Percentiles rank a stretch among this genome's conserved stretches.
Evolutionary conservation across 371 early-diverging fungal species (phyloP).

Genomic region (Catenaria anguillulae): DNA sequence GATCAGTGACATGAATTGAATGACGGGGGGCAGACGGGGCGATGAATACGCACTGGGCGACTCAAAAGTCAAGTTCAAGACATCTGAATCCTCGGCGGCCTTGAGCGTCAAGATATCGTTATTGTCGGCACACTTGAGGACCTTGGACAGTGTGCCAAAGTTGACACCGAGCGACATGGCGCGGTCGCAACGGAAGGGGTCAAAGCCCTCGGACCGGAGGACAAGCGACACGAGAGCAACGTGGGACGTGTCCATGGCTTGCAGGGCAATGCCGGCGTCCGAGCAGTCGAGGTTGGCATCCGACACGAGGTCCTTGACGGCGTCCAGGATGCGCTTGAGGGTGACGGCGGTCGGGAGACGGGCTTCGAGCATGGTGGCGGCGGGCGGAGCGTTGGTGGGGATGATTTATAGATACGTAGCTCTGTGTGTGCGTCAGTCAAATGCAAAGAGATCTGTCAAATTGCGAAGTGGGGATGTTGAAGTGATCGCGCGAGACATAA

Average conservation of each 20-base stretch:
- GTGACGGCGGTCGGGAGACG: constrained; percentile 53
- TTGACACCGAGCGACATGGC: constrained; percentile 84
- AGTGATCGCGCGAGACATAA: too few species aligned
- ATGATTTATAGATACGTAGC: too few species aligned
- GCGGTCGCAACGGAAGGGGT: constrained; percentile 91
- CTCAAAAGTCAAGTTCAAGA: constrained; percentile 36
- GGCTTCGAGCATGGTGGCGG: constrained; percentile 55
- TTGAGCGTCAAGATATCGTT: constrained; percentile 82
- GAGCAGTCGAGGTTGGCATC: constrained; percentile 97
- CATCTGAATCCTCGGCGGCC: constrained; percentile 77
- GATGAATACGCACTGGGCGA: not conserved
- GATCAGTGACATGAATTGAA: not conserved
- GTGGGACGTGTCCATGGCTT: constrained; percentile 98
- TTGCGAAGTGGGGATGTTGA: too few species aligned
- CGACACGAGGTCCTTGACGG: constrained; percentile 89
- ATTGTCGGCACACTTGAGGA: constrained; percentile 85
- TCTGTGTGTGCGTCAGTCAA: too few species aligned
- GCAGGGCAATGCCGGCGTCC: constrained; percentile 89
- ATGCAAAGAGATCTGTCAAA: too few species aligned
- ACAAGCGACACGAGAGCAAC: constrained; percentile 87
- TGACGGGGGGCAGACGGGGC: too few species aligned
- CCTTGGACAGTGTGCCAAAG: constrained; percentile 69
- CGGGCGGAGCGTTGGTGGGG: too few species aligned
- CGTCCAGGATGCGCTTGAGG: constrained; percentile 88
- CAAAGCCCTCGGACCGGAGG: constrained; percentile 77